These are phyloP conservation scores for Fusarium sarcochroum DNA, from an alignment of 2,329 filamentous ascomycete genomes.

Conservation along the genomic window DNA sequence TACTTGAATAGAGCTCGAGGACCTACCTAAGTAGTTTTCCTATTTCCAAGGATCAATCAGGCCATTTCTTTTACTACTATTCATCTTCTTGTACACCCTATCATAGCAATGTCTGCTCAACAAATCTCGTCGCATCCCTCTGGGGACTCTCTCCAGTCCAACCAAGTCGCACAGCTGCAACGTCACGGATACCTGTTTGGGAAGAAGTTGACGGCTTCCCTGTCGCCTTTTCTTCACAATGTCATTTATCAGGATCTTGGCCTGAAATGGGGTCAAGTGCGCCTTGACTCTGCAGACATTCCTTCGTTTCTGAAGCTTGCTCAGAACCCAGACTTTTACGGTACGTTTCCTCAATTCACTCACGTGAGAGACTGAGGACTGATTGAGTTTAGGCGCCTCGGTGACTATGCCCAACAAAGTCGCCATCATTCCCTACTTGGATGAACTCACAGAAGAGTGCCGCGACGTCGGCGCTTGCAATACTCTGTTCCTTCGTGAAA, in stretches of 20 bases:
- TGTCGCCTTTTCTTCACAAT: slow-evolving; percentile 69
- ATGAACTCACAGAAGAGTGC: slow-evolving; percentile 80
- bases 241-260: slow-evolving; percentile 66
- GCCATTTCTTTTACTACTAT: not conserved
- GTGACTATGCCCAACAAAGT: slow-evolving; percentile 91
- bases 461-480: slow-evolving; percentile 83
- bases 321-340: slow-evolving; percentile 72
- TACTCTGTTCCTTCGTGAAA: slow-evolving; percentile 77
- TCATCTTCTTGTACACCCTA: not conserved
- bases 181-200: slow-evolving; percentile 70
- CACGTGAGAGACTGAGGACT: not conserved
- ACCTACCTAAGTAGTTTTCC: not conserved
- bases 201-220: slow-evolving; percentile 67
- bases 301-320: slow-evolving; percentile 65
- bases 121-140: slow-evolving; percentile 28
- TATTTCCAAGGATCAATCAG: slow-evolving; percentile 17
- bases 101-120: slow-evolving; percentile 40
- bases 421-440: slow-evolving; percentile 79
- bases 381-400: slow-evolving; percentile 66
- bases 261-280: slow-evolving; percentile 65
- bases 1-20: slow-evolving; percentile 28
- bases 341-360: slow-evolving; percentile 55
- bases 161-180: slow-evolving; percentile 52
- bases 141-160: slow-evolving; percentile 44
- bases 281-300: slow-evolving; percentile 67